Base-by-base conservation (phyloP, 148 eudicot genomes). In the Simmondsia chinensis region DNA sequence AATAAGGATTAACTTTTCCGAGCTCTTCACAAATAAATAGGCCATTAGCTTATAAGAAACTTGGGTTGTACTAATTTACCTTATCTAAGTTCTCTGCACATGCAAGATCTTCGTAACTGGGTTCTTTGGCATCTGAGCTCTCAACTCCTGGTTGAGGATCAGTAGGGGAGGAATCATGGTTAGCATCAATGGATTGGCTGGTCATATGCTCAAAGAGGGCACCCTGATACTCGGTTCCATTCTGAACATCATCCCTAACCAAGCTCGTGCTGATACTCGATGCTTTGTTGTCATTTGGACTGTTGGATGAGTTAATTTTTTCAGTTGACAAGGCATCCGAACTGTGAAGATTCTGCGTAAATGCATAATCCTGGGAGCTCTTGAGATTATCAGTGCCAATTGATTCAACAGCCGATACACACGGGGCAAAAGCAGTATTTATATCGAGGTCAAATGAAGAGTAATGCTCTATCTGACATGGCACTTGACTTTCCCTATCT, bases 1-100 rank as follows among this genome's bases (percentile, higher is more conserved):
- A n/a, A n/a, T 13, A 20, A 6, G 3, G 6, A 9, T 14, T 23
- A 38, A 15, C 21, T 7, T 15, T 14, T 8, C 10, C 42, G n/a
- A n/a, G n/a, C 20, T 4, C 7, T 15, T 9, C 20, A 9, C 21
- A 24, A 39, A 43, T 6, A 20, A 33, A 27, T 10, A 43, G 7
- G 50, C 19, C 13, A 20, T 13, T 32, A 13, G 15, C 39, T 42
- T 29, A 15, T 49, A 15, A 14, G 50, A 21, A 57, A 25, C 41
- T 29, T n/a, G 14, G 20, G 39, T 29, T 30, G 52, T 5, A 15
- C 38, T 18, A 43, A 10, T 29, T 51, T 22, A 71, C 76, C 66
- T 34, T 36, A n/a, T 54, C 42, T 7, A 2, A 35, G 22, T 44
- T 36, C 26, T 42, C 39, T 19, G 21, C 50, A 39, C 39, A 13